Conservation (phyloP, 164 flowering plant genomes). For the Piper longum region DNA sequence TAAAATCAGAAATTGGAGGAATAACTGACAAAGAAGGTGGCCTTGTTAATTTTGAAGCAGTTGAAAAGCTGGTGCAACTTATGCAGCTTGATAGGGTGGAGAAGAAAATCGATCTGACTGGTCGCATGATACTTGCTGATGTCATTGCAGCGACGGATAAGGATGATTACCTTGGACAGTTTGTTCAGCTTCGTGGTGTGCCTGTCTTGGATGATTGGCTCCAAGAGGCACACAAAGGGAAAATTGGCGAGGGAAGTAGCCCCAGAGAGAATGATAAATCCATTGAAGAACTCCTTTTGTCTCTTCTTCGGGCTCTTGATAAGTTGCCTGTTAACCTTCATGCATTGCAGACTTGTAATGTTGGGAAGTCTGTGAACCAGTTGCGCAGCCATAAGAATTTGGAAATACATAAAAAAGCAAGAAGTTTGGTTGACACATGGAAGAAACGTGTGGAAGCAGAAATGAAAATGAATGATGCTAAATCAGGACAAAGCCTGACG, state of each 20-base stretch:
- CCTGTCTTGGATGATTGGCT: slow-evolving; percentile 88
- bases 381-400: slow-evolving; percentile 41
- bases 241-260: slow-evolving; percentile 44
- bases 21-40: slow-evolving; percentile 53
- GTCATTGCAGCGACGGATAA: slow-evolving; percentile 68
- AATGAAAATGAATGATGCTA: slow-evolving; percentile 71
- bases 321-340: slow-evolving; percentile 81
- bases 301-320: slow-evolving; percentile 82
- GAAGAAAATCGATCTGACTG: slow-evolving; percentile 50
- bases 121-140: slow-evolving; percentile 58
- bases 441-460: slow-evolving; percentile 94
- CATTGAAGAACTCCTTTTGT: slow-evolving; percentile 72
- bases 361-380: slow-evolving; percentile 86
- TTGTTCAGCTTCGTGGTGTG: slow-evolving; percentile 75
- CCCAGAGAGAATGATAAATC: slow-evolving; percentile 55
- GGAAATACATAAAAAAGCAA: slow-evolving; percentile 56
- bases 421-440: slow-evolving; percentile 91
- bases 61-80: slow-evolving; percentile 67
- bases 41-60: slow-evolving; percentile 55
- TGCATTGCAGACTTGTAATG: slow-evolving; percentile 63
- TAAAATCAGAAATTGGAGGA: slow-evolving; percentile 61
- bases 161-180: slow-evolving; percentile 60
- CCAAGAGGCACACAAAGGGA: slow-evolving; percentile 80
- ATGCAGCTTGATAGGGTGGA: slow-evolving; percentile 53
- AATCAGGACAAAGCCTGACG: slow-evolving; percentile 47